Conservation (phyloP, 345 rosid species). For the Euclidium syriacum region DNA sequence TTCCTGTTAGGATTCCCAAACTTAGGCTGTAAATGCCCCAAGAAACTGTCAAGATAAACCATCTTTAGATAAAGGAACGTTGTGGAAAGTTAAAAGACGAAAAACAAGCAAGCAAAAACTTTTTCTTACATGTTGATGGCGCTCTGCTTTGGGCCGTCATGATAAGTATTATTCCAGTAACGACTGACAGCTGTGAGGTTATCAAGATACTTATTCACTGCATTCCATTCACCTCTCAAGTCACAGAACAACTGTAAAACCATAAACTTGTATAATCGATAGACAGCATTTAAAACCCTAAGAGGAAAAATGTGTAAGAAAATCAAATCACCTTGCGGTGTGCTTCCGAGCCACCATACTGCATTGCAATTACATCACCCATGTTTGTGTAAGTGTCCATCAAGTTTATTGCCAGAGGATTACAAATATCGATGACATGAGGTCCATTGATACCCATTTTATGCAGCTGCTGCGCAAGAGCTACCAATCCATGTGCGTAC, state of each 20-base stretch:
- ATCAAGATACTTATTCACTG: conserved; percentile 18
- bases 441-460: conserved; percentile 49
- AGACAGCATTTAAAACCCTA: neutral
- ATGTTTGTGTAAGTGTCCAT: conserved; percentile 68
- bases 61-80: neutral
- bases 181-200: conserved; percentile 22
- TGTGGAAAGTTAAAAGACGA: neutral
- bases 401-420: conserved; percentile 59
- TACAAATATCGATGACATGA: conserved; percentile 48
- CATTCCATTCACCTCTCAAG: conserved; percentile 28
- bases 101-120: too few species aligned
- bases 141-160: conserved; percentile 22
- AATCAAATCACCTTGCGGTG: conserved; percentile 64
- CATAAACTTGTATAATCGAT: neutral
- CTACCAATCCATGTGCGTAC: conserved; percentile 69
- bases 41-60: conserved; percentile 21
- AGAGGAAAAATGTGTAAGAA: neutral
- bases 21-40: conserved; percentile 30
- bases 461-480: conserved; percentile 68
- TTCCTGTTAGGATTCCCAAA: conserved; percentile 24
- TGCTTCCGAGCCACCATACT: conserved; percentile 96
- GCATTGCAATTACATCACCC: conserved; percentile 87
- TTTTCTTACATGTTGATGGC: conserved; percentile 31
- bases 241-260: conserved; percentile 26
- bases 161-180: conserved; percentile 24